These are phyloP conservation scores for Russula brevipes DNA, from an alignment of 768 basidiomycete genomes.

Conservation along the genomic window DNA sequence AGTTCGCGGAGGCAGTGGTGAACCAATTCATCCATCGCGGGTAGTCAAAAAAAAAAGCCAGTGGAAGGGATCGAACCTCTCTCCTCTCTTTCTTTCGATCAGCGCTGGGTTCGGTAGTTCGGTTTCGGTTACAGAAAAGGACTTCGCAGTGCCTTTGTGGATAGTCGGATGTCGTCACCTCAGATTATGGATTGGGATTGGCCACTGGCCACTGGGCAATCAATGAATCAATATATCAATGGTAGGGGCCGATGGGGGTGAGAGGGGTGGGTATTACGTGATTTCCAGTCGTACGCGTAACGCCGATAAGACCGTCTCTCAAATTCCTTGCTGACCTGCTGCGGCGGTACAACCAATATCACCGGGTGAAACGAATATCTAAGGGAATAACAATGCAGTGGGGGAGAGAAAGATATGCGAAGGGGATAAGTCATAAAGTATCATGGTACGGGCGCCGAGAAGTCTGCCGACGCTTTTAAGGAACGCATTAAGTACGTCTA, in stretches of 20 bases:
- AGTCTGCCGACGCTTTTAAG: conserved; percentile 27
- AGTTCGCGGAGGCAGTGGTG: conserved; percentile 81
- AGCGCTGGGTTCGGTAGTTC: too few species aligned
- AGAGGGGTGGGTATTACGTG: not conserved
- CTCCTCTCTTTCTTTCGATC: not conserved
- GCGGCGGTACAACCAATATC: not conserved
- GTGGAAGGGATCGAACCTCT: conserved; percentile 13
- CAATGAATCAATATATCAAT: too few species aligned
- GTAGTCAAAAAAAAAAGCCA: conserved; percentile 10
- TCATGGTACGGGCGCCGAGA: conserved; percentile 25
- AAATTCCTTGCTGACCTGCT: not conserved
- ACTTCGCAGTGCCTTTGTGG: too few species aligned
- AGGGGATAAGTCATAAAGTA: conserved; percentile 29
- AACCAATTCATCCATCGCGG: conserved; percentile 74
- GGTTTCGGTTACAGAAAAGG: too few species aligned
- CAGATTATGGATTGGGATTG: not conserved
- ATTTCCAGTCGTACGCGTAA: not conserved
- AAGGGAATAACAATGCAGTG: not conserved
- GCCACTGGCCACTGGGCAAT: not conserved
- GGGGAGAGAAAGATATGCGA: conserved; percentile 22
- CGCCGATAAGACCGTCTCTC: not conserved
- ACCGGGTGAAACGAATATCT: not conserved
- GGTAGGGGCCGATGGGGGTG: too few species aligned
- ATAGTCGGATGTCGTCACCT: not conserved
- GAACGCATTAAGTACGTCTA: conserved; percentile 26